Conservation (phyloP, 2,329 filamentous ascomycete species). For the Tolypocladium sp. region DNA sequence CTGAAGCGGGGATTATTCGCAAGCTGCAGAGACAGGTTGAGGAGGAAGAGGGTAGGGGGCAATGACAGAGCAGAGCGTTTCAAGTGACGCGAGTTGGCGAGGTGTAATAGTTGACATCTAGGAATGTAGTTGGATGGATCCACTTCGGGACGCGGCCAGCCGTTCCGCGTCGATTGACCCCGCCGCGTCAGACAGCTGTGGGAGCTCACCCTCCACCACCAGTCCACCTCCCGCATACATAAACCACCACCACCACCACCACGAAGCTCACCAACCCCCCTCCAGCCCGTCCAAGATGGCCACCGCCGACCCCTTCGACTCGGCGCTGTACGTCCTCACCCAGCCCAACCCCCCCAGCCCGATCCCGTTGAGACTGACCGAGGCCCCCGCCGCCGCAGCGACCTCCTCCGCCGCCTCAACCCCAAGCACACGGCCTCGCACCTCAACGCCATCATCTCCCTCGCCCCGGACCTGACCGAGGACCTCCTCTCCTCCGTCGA, state of each 20-base stretch:
- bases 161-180: background rate
- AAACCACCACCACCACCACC: background rate
- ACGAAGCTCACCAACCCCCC: background rate
- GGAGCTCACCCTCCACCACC: background rate
- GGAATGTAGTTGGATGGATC: background rate
- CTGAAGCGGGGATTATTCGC: no score
- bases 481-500: conserved; percentile 97
- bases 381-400: conserved; percentile 41
- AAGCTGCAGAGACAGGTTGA: no score
- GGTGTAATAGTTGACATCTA: no score
- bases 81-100: no score
- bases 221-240: background rate
- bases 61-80: no score
- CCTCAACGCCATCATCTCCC: conserved; percentile 77
- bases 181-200: background rate
- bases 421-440: conserved; percentile 85
- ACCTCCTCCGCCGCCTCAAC: conserved; percentile 95
- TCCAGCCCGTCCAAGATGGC: conserved; percentile 18
- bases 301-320: conserved; percentile 60
- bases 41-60: no score
- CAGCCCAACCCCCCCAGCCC: background rate
- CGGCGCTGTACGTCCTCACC: conserved; percentile 50
- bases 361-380: background rate
- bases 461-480: conserved; percentile 88
- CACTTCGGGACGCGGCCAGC: background rate